Evolutionary conservation across 2,329 filamentous ascomycete genomes (phyloP).

Genomic region (Cryphonectria carpinicola): DNA sequence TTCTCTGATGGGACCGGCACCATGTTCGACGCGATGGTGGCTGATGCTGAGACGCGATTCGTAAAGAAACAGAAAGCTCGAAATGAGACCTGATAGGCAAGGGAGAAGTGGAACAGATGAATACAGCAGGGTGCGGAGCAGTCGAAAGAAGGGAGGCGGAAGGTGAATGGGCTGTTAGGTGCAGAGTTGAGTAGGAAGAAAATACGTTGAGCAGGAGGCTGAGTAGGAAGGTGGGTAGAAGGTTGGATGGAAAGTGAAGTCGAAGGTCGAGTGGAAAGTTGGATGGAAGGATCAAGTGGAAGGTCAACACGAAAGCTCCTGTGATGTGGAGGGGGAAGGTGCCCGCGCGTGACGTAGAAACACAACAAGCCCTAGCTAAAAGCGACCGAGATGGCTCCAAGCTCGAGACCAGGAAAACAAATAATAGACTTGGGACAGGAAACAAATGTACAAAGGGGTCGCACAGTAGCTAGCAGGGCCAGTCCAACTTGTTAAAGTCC

Average conservation of each 20-base stretch:
- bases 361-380: neutral
- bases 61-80: neutral
- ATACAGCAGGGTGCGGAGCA: neutral
- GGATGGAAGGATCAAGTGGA: neutral
- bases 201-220: neutral
- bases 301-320: neutral
- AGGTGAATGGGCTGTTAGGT: neutral
- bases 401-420: neutral
- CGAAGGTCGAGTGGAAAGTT: neutral
- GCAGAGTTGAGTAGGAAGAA: neutral
- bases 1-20: neutral
- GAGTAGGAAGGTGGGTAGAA: neutral
- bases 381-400: too few relatives aligned
- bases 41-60: neutral
- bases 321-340: neutral
- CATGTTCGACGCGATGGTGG: neutral
- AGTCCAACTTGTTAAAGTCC: neutral
- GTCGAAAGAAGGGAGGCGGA: neutral
- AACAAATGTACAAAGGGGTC: neutral
- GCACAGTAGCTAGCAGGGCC: neutral
- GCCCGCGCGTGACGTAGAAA: neutral
- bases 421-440: neutral
- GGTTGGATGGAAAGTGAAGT: neutral
- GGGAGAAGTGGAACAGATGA: neutral
- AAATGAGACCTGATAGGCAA: too few relatives aligned